Conservation (phyloP, 2,329 filamentous ascomycete genomes). For the Pseudogymnoascus sp. region DNA sequence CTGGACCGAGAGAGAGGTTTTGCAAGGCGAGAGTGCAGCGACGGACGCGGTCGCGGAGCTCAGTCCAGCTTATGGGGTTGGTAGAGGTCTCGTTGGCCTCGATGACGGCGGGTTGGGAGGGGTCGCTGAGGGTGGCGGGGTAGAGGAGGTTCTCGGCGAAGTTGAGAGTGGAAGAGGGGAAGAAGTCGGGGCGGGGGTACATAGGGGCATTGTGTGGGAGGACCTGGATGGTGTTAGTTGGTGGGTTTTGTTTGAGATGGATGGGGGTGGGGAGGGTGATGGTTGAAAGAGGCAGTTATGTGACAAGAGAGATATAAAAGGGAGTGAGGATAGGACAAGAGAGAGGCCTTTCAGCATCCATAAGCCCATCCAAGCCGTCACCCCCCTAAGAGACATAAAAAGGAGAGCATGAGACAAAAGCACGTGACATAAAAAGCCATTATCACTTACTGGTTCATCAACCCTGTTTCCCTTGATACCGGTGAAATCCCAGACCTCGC, state of each 20-base stretch:
- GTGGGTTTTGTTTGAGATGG: neutral
- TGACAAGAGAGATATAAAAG: slow-evolving; percentile 4
- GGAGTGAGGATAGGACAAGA: no score
- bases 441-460: slow-evolving; percentile 48
- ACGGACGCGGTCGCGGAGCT: slow-evolving; percentile 71
- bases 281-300: neutral
- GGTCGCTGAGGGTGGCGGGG: slow-evolving; percentile 52
- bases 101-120: slow-evolving; percentile 63
- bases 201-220: slow-evolving; percentile 61
- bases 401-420: neutral
- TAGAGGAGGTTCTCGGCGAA: slow-evolving; percentile 94
- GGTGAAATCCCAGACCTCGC: slow-evolving; percentile 74
- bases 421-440: slow-evolving; percentile 10
- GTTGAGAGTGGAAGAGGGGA: slow-evolving; percentile 70
- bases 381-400: neutral
- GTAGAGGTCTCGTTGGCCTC: slow-evolving; percentile 66
- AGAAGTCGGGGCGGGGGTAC: slow-evolving; percentile 85
- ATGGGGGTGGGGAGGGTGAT: neutral
- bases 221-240: slow-evolving; percentile 42
- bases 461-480: slow-evolving; percentile 62
- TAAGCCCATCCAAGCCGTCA: neutral
- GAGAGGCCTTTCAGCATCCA: neutral
- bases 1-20: slow-evolving; percentile 50
- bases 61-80: slow-evolving; percentile 62
- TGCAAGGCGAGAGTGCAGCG: slow-evolving; percentile 65